A percentile compares a stretch with the other conserved stretches of the same genome.
phyloP scores from a whole-genome alignment of 2,329 filamentous ascomycete genomes.

The Colletotrichum musicola region DNA sequence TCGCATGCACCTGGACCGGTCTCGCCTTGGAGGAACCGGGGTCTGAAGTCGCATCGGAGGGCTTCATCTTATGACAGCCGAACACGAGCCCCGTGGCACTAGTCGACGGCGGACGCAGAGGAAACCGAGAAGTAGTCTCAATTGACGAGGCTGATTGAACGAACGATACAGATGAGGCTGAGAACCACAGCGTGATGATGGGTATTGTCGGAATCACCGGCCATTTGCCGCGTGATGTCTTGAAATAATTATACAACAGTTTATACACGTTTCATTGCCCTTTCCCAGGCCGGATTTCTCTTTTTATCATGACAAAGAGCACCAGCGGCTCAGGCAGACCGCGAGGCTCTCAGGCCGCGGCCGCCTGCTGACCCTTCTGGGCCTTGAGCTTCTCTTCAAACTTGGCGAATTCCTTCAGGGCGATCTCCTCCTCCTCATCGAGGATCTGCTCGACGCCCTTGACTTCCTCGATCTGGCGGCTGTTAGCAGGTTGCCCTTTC shows the following conservation, averaged over 20 bases:
- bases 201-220: conserved; percentile 31
- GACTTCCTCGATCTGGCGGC: conserved; percentile 89
- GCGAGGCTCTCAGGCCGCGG: conserved; percentile 18
- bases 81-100: not conserved
- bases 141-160: not conserved
- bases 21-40: conserved; percentile 6
- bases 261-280: conserved; percentile 18
- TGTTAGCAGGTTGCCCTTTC: conserved; percentile 44
- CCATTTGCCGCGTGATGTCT: not conserved
- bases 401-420: conserved; percentile 88
- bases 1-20: conserved; percentile 20
- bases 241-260: conserved; percentile 26
- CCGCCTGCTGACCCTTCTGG: conserved; percentile 58
- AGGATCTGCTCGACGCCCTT: conserved; percentile 91
- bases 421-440: conserved; percentile 91
- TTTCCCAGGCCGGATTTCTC: not conserved
- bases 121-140: not conserved
- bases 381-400: conserved; percentile 86
- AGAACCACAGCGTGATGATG: conserved; percentile 12
- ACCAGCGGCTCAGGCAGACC: not conserved
- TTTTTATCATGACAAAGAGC: not conserved
- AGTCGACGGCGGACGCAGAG: not conserved
- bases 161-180: conserved; percentile 5
- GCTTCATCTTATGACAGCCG: conserved; percentile 2
- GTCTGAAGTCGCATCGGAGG: conserved; percentile 4